Evolutionary conservation across 2,329 filamentous ascomycete genomes (phyloP).

Genomic region (Aspergillus thermomutatus): DNA sequence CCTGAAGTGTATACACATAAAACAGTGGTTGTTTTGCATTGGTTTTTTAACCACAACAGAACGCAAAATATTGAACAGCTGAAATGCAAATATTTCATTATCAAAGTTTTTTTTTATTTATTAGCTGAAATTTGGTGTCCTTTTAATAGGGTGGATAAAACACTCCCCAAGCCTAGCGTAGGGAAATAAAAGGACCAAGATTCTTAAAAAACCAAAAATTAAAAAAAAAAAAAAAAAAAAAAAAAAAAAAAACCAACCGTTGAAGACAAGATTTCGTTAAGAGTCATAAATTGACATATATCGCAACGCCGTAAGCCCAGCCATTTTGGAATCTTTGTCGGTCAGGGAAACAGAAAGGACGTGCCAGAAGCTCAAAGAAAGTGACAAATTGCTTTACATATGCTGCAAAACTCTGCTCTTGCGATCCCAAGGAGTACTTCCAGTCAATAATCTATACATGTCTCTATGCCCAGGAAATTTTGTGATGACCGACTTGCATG

Average conservation of each 20-base stretch:
- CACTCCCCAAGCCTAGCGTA: too few species aligned
- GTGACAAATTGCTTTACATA: background rate
- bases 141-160: too few species aligned
- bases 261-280: slow-evolving; percentile 1
- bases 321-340: slow-evolving; percentile 3
- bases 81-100: background rate
- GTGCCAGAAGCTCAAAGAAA: background rate
- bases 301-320: slow-evolving; percentile 7
- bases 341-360: background rate
- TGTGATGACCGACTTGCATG: slow-evolving; percentile 9
- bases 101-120: background rate
- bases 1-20: too few species aligned
- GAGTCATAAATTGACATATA: slow-evolving; percentile 5
- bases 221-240: too few species aligned
- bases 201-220: too few species aligned
- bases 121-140: too few species aligned
- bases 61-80: too few species aligned
- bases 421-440: slow-evolving; percentile 12
- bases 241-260: background rate
- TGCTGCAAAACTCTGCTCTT: slow-evolving; percentile 14
- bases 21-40: too few species aligned
- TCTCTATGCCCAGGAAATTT: slow-evolving; percentile 24
- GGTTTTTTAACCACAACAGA: too few species aligned
- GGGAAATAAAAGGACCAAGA: background rate
- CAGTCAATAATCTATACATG: slow-evolving; percentile 22